Evolutionary conservation across 1,139 yeast species (phyloP), one percentile per base, ranked within the genome.

Genomic region (Dujonia santamariae): DNA sequence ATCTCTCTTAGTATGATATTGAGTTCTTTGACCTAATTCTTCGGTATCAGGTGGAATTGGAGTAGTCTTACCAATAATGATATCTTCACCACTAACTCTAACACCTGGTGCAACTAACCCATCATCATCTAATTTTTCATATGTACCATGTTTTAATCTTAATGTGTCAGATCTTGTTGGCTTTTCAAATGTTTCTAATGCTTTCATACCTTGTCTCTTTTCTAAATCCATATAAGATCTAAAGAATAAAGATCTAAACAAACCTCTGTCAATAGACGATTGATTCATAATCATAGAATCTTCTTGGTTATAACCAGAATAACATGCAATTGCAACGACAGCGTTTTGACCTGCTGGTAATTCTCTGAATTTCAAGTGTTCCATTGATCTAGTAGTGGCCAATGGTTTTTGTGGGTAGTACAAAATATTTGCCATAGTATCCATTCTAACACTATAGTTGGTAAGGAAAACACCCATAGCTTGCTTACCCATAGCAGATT

Each of bases 201-300:
- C 90, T 37, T 95, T 85, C 95, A 94, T 94, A 66, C 98, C 98
- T 56, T 88, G 94, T 59, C 97, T 81, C 64, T 95, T 87, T 60
- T 92, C 99, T 63, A 92, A 95, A 60, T 92, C 99, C 96, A 90
- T 90, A 60, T 92, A 94, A 2, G 97, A 86, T 62, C 98, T 78
- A 71, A 90, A 94, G 65, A 92, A 92, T 56, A 92, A 72, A 16
- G 97, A 88, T 67, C 99, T 75, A 71, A 92, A 92, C 50, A 92
- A 71, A 36, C 99, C 99, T 55, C 98, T 75, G 61, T 92, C 99
- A 55, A 92, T 92, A 25, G 96, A 85, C 17, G 96, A 84, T 68
- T 92, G 99, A 62, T 92, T 92, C 99, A 92, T 92, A 70, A 92
- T 92, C 95, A 92, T 88, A 31, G 98, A 94, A 84, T 92, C 99